Evolutionary conservation across 495 filamentous ascomycete genomes (phyloP), one percentile per base, ranked within the genome.

Genomic region (Talaromyces thailandensis): DNA sequence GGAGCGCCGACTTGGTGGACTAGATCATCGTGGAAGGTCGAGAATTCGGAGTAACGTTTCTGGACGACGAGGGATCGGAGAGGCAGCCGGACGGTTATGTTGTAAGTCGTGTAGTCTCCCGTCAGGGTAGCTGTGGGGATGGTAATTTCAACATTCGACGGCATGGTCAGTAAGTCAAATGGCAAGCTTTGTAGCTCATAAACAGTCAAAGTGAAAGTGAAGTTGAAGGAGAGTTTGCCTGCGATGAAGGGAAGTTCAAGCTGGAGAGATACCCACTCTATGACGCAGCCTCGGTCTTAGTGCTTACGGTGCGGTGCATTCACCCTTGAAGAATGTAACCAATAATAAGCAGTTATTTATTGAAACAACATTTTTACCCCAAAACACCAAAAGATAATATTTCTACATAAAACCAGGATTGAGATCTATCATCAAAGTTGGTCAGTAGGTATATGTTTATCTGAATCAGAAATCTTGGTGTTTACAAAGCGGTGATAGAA

Each of bases 21-120:
- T 8, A 98, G 84, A 25, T 82, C 66, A n/a, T 71, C 67, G 79
- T 98, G 86, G 62, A 98, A 87, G 63, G 83, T 71, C 53, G 80
- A 76, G 76, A 98, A 98, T 72, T 98, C 95, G 60, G 88, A 93
- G 83, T 97, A 98, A 67, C 94, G 92, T 75, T 97, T 97, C 64
- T 88, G 85, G 64, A 96, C 81, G 69, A 87, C 88, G 71, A 91
- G 91, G 59, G 90, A 91, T 63, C 91, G 89, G 58, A 98, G 85
- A 8, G 94, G 92, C 4, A 93, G 86, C 63, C 90, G 88, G 66
- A 97, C 81, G 35, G 86, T 87, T 72, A 98, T 92, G 79, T 94
- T 91, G 82, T 98, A 98, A 75, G 90, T 76, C 1, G 94, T 98
- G 79, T 88, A 91, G 51, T 79, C 76, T 14, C 76, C 72, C 56